phyloP scores from a whole-genome alignment of 1,284 basidiomycete species.

The Fomitiporia mediterranea region DNA sequence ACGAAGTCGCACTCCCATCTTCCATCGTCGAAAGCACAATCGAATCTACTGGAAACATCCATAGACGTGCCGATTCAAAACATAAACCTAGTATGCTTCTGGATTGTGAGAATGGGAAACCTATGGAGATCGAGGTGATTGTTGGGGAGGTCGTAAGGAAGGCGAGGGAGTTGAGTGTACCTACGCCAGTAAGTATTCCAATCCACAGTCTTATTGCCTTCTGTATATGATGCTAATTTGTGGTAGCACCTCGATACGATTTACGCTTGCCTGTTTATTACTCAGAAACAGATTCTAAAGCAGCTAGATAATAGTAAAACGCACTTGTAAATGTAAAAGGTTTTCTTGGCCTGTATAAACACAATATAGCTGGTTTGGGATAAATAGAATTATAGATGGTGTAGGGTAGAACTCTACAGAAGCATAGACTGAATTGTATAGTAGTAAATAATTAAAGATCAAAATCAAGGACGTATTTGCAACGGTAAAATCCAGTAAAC shows the following conservation, averaged over 20 bases:
- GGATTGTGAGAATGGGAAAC: slow-evolving; percentile 47
- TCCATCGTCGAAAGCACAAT: slow-evolving; percentile 29
- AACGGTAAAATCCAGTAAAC: too few relatives aligned
- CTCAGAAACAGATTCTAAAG: slow-evolving; percentile 46
- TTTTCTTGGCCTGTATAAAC: background rate
- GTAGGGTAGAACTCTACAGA: too few relatives aligned
- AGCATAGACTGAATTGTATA: too few relatives aligned
- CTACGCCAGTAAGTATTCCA: slow-evolving; percentile 43
- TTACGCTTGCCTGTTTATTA: slow-evolving; percentile 45
- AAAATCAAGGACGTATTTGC: too few relatives aligned
- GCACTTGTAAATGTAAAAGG: background rate
- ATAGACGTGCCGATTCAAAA: slow-evolving; percentile 27
- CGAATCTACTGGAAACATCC: slow-evolving; percentile 21
- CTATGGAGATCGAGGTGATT: slow-evolving; percentile 65
- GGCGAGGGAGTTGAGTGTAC: slow-evolving; percentile 42
- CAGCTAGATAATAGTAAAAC: background rate
- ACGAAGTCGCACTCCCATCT: slow-evolving; percentile 27
- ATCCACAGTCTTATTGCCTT: background rate
- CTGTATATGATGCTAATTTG: background rate
- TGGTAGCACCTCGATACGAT: slow-evolving; percentile 45
- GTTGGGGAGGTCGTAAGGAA: slow-evolving; percentile 55
- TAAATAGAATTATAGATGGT: background rate
- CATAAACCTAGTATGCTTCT: slow-evolving; percentile 48
- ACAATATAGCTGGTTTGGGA: too few relatives aligned
- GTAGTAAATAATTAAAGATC: too few relatives aligned